Conservation (phyloP, 768 basidiomycete genomes). For the Auricularia sp. region DNA sequence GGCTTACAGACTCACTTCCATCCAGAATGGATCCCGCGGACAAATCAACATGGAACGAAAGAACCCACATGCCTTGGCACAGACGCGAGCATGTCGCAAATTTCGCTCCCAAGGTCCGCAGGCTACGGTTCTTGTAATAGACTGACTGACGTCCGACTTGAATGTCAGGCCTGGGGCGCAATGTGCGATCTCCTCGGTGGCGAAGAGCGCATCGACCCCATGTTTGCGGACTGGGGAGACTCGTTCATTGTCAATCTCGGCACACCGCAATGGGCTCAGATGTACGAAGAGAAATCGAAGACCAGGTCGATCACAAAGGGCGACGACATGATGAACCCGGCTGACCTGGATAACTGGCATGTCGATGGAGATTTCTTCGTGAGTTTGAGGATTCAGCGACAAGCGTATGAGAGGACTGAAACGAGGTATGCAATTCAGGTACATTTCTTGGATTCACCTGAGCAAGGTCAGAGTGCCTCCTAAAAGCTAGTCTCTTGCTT, state of each 20-base stretch:
- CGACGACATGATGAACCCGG: conserved; percentile 21
- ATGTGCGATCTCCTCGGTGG: conserved; percentile 47
- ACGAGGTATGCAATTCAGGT: not conserved
- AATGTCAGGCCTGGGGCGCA: conserved; percentile 41
- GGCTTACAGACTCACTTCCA: no score
- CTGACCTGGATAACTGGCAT: conserved; percentile 53
- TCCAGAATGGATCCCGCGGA: conserved; percentile 33
- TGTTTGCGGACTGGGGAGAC: conserved; percentile 41
- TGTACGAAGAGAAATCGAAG: not conserved
- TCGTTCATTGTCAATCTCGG: conserved; percentile 60
- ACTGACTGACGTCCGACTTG: not conserved
- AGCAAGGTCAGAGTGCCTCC: conserved; percentile 31
- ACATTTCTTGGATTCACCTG: conserved; percentile 49
- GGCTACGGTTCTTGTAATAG: not conserved
- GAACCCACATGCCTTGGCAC: conserved; percentile 44
- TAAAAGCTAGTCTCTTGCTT: no score
- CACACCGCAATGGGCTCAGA: conserved; percentile 23
- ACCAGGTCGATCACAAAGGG: not conserved
- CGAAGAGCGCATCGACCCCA: conserved; percentile 43
- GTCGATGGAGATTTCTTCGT: conserved; percentile 14
- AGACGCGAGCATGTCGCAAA: conserved; percentile 34
- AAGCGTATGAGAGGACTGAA: no score
- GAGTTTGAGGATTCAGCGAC: not conserved
- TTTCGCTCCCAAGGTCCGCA: conserved; percentile 40
- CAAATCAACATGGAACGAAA: conserved; percentile 39